Base-by-base conservation (phyloP, 192 early-diverging fungal genomes). In the Coemansia sp. region DNA sequence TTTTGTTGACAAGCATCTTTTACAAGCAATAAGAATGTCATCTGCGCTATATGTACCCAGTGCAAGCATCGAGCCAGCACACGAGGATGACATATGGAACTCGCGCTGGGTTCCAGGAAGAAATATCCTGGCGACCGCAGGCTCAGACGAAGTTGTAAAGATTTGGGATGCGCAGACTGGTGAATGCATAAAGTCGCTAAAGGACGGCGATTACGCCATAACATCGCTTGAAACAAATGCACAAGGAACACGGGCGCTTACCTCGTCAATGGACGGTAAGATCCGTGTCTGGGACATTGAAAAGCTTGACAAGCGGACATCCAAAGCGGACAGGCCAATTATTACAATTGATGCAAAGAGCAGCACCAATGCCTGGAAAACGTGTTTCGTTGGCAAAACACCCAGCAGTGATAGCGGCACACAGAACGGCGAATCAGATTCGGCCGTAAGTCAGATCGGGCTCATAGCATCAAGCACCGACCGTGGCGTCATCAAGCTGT, bases 261-360 rank as follows among this genome's bases (percentile, higher is more conserved):
- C 79, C n/a, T 70, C 79, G 26, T 77, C 73, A 7, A 81, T 81
- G 79, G 79, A 81, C 71, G 71, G 72, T 64, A 75, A 66, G 33
- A 51, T 81, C 53, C 74, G 74, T 2, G 49, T 81, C 49, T 81
- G 79, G 79, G 49, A 72, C 52, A 63, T 81, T 15, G 52, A 43
- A 45, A 28, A 37, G 12, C 15, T 25, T 16, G 59, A 58, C 29
- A 30, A 21, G 12, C 42, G 10, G 33, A 26, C 25, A 9, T 23
- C 20, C 20, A 58, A 28, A 16, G 13, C 28, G 49, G 20, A 53
- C 15, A 57, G 43, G 29, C 77, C 77, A 12, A 30, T 55, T 6
- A 35, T 71, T 62, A 48, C 58, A 15, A 71, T 80, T 15, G 72
- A 80, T 33, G 68, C 77, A 0, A 68, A 57, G 15, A 33, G 55